Conservation (phyloP, 2,329 filamentous ascomycete genomes). For the Cladobotryum protrusum region DNA sequence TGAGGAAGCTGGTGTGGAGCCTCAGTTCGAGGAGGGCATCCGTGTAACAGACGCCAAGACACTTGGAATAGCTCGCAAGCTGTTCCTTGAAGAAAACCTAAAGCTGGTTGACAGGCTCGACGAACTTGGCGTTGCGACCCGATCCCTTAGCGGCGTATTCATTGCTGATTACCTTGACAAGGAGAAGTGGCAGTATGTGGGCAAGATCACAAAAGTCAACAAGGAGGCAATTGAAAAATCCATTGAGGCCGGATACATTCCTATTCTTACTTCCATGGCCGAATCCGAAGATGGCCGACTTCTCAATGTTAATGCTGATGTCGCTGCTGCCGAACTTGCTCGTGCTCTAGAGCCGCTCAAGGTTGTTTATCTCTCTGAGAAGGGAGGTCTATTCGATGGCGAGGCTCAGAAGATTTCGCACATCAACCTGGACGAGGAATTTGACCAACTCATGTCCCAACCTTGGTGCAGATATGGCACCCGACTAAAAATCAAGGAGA, state of each 20-base stretch:
- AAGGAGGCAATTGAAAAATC: slow-evolving; percentile 84
- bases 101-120: slow-evolving; percentile 87
- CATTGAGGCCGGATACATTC: slow-evolving; percentile 84
- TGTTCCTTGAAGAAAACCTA: slow-evolving; percentile 93
- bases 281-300: slow-evolving; percentile 88
- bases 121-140: slow-evolving; percentile 79
- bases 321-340: slow-evolving; percentile 88
- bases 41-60: slow-evolving; percentile 95
- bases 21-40: slow-evolving; percentile 94
- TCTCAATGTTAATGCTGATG: slow-evolving; percentile 96
- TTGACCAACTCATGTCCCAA: slow-evolving; percentile 84
- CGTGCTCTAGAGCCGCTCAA: slow-evolving; percentile 86
- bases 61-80: slow-evolving; percentile 77
- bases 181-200: slow-evolving; percentile 92
- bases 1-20: slow-evolving; percentile 85
- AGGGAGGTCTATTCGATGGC: slow-evolving; percentile 91
- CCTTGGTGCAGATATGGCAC: slow-evolving; percentile 95
- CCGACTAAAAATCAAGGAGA: slow-evolving; percentile 93
- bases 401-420: slow-evolving; percentile 92
- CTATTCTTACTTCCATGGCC: slow-evolving; percentile 92
- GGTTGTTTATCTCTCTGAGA: slow-evolving; percentile 97
- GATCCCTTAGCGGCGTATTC: slow-evolving; percentile 88
- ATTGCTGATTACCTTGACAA: slow-evolving; percentile 92
- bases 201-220: slow-evolving; percentile 91
- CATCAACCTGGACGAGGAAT: slow-evolving; percentile 97